Evolutionary conservation across 2,329 filamentous ascomycete species (phyloP), one percentile per base, ranked within the genome.

Genomic region (Endothia cerciana): DNA sequence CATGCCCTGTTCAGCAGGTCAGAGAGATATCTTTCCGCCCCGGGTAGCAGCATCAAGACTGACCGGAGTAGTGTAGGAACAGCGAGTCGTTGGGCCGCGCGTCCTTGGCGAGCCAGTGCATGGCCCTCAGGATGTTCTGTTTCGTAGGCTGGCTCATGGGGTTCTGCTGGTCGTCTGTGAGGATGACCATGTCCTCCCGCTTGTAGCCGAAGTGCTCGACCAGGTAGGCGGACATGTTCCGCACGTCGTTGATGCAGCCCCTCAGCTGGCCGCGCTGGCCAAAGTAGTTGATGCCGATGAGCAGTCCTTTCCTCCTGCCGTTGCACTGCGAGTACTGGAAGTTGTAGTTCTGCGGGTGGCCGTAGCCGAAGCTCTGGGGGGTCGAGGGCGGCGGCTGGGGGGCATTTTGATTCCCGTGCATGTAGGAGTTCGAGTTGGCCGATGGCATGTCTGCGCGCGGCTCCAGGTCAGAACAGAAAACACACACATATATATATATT

Each of bases 21-120:
- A 25, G 28, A 36, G 17, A 40, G 22, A n/a, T 15, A 30, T 41
- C 30, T n/a, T n/a, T n/a, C 22, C 11, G 30, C 49, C 57, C 15
- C 55, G 51, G 28, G 55, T 51, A 10, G 38, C 13, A 10, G 38
- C 13, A 13, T 43, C 41, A 43, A 56, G 41, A 75, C 86, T 71
- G 79, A 93, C 91, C 93, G 47, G 94, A 97, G 77, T 97, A 98
- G 79, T 98, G 94, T 82, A 98, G 97, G 80, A 98, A 98, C 7
- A 98, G 85, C 4, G 94, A 97, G 76, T 98, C 94, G 75, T 97
- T 97, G 0, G 93, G 91, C 65, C 87, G 87, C 4, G 94, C 94
- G 74, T 97, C 94, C 79, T 97, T 97, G 65, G 97, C 93, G 25
- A 98, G 82, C 94, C 94, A 98, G 76, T 97, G 94, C 94, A 98